Conservation (phyloP, 169 alveolate genomes). For the Plasmodium blacklocki region DNA sequence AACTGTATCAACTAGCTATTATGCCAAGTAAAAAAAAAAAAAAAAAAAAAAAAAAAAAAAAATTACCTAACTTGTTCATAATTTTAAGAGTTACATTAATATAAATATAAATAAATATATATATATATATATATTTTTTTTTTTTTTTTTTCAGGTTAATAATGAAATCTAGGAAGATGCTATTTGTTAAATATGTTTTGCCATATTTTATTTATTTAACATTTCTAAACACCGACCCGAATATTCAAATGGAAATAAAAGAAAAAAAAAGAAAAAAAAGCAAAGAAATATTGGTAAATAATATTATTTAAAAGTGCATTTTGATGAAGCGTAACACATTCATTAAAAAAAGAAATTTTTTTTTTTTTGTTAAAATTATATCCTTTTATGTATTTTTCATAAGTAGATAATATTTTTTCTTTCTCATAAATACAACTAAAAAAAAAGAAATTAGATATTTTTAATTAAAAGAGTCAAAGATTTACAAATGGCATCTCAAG, state of each 20-base stretch:
- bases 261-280: slow-evolving; percentile 13
- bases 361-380: no score
- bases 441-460: no score
- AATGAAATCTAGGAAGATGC: slow-evolving; percentile 56
- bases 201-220: slow-evolving; percentile 75
- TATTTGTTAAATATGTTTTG: slow-evolving; percentile 63
- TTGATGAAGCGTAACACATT: no score
- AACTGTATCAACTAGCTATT: slow-evolving; percentile 27
- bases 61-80: neutral
- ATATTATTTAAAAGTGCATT: no score
- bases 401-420: no score
- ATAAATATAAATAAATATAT: neutral
- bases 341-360: no score
- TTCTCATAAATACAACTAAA: no score
- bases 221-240: slow-evolving; percentile 58
- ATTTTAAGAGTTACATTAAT: neutral
- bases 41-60: neutral
- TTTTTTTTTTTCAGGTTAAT: slow-evolving; percentile 37
- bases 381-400: no score
- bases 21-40: slow-evolving; percentile 14
- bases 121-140: neutral
- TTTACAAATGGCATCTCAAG: no score
- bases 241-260: slow-evolving; percentile 42
- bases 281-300: no score
- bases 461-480: no score